A percentile compares a stretch with the other conserved stretches of the same genome.
Evolutionary conservation across 2,329 filamentous ascomycete genomes (phyloP).

Genomic region (Aureobasidium sp.): DNA sequence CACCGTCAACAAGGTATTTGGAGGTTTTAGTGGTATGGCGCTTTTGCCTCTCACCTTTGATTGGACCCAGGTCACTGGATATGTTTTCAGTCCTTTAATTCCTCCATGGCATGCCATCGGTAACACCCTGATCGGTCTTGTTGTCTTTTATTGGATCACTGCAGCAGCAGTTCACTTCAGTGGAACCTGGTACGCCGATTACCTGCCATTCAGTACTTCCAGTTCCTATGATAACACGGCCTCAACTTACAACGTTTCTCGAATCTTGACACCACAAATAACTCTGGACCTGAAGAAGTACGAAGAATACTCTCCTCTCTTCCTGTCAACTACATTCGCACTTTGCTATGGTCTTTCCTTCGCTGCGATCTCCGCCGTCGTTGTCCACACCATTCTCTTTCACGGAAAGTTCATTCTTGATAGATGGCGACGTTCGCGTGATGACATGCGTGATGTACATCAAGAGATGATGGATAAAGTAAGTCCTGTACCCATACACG

Average conservation of each 20-base stretch:
- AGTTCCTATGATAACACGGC: conserved; percentile 79
- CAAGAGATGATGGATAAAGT: conserved; percentile 63
- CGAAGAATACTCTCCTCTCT: conserved; percentile 70
- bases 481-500: no score
- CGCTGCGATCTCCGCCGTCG: conserved; percentile 67
- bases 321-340: conserved; percentile 79
- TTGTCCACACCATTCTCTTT: conserved; percentile 79
- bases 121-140: conserved; percentile 19
- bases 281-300: conserved; percentile 71
- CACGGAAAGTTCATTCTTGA: conserved; percentile 75
- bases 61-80: conserved; percentile 67
- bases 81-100: conserved; percentile 60
- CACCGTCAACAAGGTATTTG: conserved; percentile 76
- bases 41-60: conserved; percentile 64
- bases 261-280: conserved; percentile 70
- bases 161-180: conserved; percentile 66
- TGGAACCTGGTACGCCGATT: conserved; percentile 72
- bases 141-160: conserved; percentile 55
- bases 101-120: conserved; percentile 55
- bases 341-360: conserved; percentile 83
- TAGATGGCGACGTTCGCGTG: conserved; percentile 54
- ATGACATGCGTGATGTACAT: conserved; percentile 62
- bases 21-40: conserved; percentile 75
- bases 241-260: conserved; percentile 64
- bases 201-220: conserved; percentile 77